phyloP scores from a whole-genome alignment of 257 asterid species.

The Parsonsia alboflavescens region DNA sequence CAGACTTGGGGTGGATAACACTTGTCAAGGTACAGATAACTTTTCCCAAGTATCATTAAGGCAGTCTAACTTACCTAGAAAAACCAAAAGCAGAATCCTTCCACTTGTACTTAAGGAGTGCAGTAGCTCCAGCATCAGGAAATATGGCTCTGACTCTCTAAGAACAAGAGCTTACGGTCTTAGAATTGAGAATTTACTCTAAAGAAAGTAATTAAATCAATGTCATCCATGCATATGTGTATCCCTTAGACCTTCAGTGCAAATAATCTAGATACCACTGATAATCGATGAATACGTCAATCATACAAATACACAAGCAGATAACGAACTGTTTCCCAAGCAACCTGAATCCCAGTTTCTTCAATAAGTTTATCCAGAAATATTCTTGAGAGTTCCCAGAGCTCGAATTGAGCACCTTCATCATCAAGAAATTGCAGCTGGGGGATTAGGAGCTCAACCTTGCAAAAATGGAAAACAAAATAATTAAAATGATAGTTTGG shows the following conservation, averaged over 20 bases:
- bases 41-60: not conserved
- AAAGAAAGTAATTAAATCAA: not conserved
- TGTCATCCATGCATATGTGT: not conserved
- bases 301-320: not conserved
- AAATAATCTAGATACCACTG: not conserved
- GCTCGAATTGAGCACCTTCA: constrained; percentile 95
- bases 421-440: constrained; percentile 90
- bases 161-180: constrained; percentile 26
- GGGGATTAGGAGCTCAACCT: constrained; percentile 94
- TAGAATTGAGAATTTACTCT: constrained; percentile 20
- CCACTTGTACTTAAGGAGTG: constrained; percentile 81
- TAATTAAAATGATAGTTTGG: not conserved
- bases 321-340: constrained; percentile 3
- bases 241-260: not conserved
- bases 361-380: constrained; percentile 74
- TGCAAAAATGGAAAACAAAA: constrained; percentile 12
- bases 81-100: constrained; percentile 85
- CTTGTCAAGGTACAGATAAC: not conserved
- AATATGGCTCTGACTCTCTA: constrained; percentile 88
- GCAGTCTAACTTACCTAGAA: constrained; percentile 49
- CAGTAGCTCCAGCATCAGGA: constrained; percentile 99
- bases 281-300: not conserved
- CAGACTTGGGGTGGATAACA: not conserved
- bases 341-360: constrained; percentile 77
- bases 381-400: constrained; percentile 73